phyloP scores from a whole-genome alignment of 2,329 filamentous ascomycete species.

The Colletotrichum sp. region DNA sequence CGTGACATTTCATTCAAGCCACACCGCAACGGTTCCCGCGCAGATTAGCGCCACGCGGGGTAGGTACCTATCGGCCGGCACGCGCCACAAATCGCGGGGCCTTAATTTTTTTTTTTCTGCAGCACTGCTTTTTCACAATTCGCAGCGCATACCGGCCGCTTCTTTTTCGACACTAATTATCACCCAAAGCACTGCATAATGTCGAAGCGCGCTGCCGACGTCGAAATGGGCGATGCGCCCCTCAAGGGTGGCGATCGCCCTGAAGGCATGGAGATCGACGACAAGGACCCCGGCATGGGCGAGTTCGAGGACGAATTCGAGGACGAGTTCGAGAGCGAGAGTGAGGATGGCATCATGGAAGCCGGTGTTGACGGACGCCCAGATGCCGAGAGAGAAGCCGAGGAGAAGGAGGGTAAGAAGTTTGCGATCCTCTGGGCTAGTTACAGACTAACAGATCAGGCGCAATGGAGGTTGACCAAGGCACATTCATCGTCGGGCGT shows the following conservation, averaged over 20 bases:
- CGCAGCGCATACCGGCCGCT: background rate
- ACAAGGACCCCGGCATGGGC: slow-evolving; percentile 61
- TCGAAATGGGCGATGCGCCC: slow-evolving; percentile 49
- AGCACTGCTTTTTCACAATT: background rate
- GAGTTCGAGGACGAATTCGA: slow-evolving; percentile 97
- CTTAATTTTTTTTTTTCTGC: slow-evolving; percentile 7
- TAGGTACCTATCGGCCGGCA: background rate
- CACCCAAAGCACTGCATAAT: slow-evolving; percentile 38
- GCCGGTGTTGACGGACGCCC: slow-evolving; percentile 92
- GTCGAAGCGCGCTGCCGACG: slow-evolving; percentile 66
- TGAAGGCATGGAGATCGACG: slow-evolving; percentile 71
- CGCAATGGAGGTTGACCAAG: slow-evolving; percentile 92
- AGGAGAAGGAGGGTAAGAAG: slow-evolving; percentile 73
- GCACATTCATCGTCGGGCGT: slow-evolving; percentile 94
- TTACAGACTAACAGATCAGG: slow-evolving; percentile 43
- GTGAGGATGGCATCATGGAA: slow-evolving; percentile 87
- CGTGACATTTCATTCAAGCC: background rate
- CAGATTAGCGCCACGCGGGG: slow-evolving; percentile 20
- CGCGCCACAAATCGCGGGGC: slow-evolving; percentile 23
- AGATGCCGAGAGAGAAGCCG: slow-evolving; percentile 89
- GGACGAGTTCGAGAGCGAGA: slow-evolving; percentile 91
- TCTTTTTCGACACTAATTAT: background rate
- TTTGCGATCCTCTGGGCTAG: no score
- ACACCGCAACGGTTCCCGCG: background rate
- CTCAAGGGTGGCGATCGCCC: slow-evolving; percentile 68